Conservation (phyloP, 441 rosid genomes). For the Isatis lusitanica region DNA sequence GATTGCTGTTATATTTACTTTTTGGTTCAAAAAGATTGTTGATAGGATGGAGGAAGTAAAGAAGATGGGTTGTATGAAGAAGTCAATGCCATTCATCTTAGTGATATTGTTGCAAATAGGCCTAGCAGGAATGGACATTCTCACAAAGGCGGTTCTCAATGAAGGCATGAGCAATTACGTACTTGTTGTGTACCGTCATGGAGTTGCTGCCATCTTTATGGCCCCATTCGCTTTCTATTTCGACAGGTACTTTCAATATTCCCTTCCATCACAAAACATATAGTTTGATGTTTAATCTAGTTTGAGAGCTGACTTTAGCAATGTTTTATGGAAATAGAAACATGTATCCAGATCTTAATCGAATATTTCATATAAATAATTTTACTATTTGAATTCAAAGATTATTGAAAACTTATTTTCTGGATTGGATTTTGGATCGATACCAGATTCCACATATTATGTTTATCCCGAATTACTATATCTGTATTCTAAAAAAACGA, state of each 20-base stretch:
- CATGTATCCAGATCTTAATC: no score
- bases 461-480: no score
- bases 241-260: slow-evolving; percentile 50
- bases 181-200: slow-evolving; percentile 79
- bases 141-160: slow-evolving; percentile 69
- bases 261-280: neutral
- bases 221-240: slow-evolving; percentile 64
- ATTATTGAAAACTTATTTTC: no score
- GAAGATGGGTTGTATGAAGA: slow-evolving; percentile 22
- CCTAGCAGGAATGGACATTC: slow-evolving; percentile 78
- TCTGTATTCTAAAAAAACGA: no score
- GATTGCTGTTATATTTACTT: neutral
- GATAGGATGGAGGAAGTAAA: slow-evolving; percentile 12
- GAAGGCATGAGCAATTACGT: slow-evolving; percentile 80
- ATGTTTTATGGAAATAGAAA: no score
- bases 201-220: slow-evolving; percentile 66
- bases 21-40: neutral
- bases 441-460: no score
- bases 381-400: no score
- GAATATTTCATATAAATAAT: no score
- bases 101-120: slow-evolving; percentile 69
- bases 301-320: neutral
- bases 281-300: neutral
- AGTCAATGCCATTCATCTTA: slow-evolving; percentile 54
- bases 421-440: no score